Percentiles rank a stretch among this genome's conserved stretches.
Conservation (phyloP, 805 yeast species). For the Yueomyces sp. region DNA sequence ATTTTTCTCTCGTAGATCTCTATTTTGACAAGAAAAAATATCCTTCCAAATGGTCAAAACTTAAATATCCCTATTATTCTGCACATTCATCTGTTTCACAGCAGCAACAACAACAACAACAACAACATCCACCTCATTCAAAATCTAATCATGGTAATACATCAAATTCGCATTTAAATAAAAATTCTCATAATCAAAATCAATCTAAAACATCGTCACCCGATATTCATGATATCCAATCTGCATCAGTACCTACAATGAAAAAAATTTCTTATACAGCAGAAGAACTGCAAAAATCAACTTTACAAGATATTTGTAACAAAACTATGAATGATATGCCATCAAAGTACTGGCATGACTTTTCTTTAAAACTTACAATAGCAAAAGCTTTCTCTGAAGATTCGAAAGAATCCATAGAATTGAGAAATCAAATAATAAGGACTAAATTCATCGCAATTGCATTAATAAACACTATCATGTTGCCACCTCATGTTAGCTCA, state of each 20-base stretch:
- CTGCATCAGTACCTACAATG: conserved; percentile 19
- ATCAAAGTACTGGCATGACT: conserved; percentile 47
- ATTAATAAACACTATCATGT: conserved; percentile 42
- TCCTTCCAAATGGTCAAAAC: conserved; percentile 43
- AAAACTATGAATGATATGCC: conserved; percentile 48
- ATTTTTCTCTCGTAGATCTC: conserved; percentile 35
- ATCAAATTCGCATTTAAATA: neutral
- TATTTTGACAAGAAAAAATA: conserved; percentile 27
- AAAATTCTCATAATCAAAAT: conserved; percentile 1
- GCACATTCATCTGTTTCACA: neutral
- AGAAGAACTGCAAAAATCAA: conserved; percentile 39
- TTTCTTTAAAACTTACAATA: conserved; percentile 43
- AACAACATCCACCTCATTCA: neutral
- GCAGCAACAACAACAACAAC: neutral
- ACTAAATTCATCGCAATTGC: conserved; percentile 59
- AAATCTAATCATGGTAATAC: neutral
- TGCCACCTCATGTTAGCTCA: conserved; percentile 47
- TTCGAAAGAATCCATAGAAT: conserved; percentile 36
- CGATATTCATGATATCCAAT: neutral
- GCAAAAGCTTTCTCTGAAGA: conserved; percentile 62
- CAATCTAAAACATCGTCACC: conserved; percentile 13
- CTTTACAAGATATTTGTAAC: conserved; percentile 51
- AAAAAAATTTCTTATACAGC: conserved; percentile 38
- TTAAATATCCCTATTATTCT: conserved; percentile 40
- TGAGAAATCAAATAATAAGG: conserved; percentile 47